Evolutionary conservation across 768 basidiomycete species (phyloP).

Genomic region (Lyophyllum shimeji): DNA sequence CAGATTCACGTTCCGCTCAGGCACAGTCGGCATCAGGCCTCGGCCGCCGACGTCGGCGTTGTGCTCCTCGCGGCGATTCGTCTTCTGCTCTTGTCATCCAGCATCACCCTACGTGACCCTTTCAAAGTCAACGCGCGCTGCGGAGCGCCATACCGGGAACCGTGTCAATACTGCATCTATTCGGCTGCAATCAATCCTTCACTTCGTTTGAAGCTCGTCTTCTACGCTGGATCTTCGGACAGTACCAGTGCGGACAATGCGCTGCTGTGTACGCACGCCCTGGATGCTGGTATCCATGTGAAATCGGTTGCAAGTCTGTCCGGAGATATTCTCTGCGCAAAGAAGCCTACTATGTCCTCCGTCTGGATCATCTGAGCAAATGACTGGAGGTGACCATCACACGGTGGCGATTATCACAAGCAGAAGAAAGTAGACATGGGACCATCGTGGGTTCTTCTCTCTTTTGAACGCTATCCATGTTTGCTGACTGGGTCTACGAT

Average conservation of each 20-base stretch:
- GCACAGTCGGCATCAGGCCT: background rate
- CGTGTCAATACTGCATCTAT: no score
- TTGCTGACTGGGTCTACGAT: no score
- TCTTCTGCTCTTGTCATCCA: no score
- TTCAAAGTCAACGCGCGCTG: no score
- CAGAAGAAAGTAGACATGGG: constrained; percentile 1
- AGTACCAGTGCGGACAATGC: no score
- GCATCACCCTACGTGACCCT: no score
- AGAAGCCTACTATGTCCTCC: background rate
- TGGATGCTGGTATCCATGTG: constrained; percentile 1
- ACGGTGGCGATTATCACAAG: constrained; percentile 8
- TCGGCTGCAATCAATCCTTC: background rate
- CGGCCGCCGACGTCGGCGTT: no score
- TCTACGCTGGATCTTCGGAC: background rate
- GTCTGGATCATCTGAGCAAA: constrained; percentile 10
- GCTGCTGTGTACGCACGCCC: background rate
- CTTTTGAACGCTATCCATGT: background rate
- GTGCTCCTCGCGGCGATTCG: no score
- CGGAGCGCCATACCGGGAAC: no score
- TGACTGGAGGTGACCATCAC: constrained; percentile 3
- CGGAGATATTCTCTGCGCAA: background rate
- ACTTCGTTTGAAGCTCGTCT: background rate
- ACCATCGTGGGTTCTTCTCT: background rate
- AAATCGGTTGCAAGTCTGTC: constrained; percentile 2
- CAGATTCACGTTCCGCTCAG: background rate